Conservation (phyloP, 805 yeast species). For the Saturnispora mendoncae region DNA sequence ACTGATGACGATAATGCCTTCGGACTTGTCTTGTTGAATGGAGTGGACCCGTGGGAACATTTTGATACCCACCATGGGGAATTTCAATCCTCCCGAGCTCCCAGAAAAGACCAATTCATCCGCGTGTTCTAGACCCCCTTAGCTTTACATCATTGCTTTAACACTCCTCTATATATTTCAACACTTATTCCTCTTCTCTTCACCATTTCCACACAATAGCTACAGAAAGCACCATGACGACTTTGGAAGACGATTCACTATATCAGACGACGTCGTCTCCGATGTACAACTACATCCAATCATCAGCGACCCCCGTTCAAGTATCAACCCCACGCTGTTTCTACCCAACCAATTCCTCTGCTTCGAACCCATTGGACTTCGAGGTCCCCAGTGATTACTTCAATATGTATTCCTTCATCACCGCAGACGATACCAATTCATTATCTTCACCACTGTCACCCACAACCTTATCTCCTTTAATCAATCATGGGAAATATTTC, state of each 20-base stretch:
- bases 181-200: neutral
- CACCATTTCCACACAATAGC: too few species aligned
- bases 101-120: too few species aligned
- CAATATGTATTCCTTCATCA: slow-evolving; percentile 1
- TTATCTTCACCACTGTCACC: slow-evolving; percentile 2
- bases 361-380: slow-evolving; percentile 2
- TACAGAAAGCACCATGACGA: too few species aligned
- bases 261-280: too few species aligned
- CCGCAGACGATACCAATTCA: neutral
- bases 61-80: too few species aligned
- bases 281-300: neutral
- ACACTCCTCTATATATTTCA: too few species aligned
- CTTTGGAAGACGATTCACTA: neutral
- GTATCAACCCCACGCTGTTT: slow-evolving; percentile 7
- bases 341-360: slow-evolving; percentile 4
- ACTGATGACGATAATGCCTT: too few species aligned
- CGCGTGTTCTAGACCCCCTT: too few species aligned
- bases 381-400: slow-evolving; percentile 8
- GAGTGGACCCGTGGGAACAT: too few species aligned
- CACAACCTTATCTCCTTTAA: neutral
- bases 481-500: neutral
- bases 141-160: too few species aligned
- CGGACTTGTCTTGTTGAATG: too few species aligned
- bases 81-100: too few species aligned
- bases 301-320: neutral